A percentile compares a stretch with the other conserved stretches of the same genome.
Conservation (phyloP, 2,329 filamentous ascomycete genomes). For the Iodosphaeria phyllophila region DNA sequence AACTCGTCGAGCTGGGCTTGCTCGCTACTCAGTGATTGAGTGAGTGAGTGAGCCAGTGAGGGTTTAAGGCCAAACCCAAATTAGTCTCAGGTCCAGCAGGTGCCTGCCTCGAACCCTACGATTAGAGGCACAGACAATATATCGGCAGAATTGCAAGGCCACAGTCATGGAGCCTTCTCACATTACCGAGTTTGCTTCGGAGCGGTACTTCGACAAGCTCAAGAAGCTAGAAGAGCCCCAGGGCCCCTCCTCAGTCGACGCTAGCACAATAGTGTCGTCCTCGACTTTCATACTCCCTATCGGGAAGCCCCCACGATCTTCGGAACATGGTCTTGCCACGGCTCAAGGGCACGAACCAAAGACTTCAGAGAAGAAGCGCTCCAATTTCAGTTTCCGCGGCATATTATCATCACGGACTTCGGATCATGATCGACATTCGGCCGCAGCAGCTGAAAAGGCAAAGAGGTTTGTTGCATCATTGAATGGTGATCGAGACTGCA, state of each 20-base stretch:
- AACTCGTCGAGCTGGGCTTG: no score
- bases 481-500: background rate
- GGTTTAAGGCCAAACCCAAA: no score
- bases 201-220: constrained; percentile 44
- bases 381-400: constrained; percentile 12
- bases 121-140: background rate
- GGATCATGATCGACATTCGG: constrained; percentile 12
- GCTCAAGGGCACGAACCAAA: no score
- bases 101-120: no score
- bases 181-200: constrained; percentile 47
- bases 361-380: constrained; percentile 13
- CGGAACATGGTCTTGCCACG: constrained; percentile 8
- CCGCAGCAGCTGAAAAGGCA: constrained; percentile 8
- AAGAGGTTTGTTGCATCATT: constrained; percentile 8
- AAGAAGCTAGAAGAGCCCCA: constrained; percentile 31
- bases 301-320: constrained; percentile 13
- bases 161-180: constrained; percentile 40
- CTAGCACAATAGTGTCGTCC: constrained; percentile 15
- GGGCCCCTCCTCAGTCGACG: constrained; percentile 15
- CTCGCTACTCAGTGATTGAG: no score
- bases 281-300: constrained; percentile 32
- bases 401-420: constrained; percentile 14
- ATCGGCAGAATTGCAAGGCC: constrained; percentile 2
- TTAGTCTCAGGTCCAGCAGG: no score
- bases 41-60: no score